Evolutionary conservation across 139 green algal species (phyloP).

Genomic region (Marvania coccoides): DNA sequence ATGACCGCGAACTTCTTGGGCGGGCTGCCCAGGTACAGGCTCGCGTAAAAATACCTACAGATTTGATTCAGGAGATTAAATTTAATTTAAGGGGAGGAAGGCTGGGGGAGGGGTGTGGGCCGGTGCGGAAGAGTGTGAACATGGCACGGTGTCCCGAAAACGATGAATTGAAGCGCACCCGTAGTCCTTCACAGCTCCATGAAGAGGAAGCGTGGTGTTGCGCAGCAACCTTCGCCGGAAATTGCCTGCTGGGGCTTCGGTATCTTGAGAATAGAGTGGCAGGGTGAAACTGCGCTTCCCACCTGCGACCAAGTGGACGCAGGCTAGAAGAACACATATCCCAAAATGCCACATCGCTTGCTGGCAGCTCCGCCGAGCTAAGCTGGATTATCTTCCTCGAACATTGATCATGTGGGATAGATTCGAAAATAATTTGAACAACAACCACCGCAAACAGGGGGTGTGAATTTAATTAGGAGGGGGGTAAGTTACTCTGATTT

Average conservation of each 20-base stretch:
- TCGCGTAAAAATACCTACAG: slow-evolving; percentile 83
- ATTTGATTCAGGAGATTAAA: neutral
- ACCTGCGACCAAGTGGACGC: neutral
- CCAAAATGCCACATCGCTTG: no score
- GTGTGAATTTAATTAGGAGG: no score
- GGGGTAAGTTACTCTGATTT: no score
- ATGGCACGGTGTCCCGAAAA: neutral
- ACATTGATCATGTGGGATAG: no score
- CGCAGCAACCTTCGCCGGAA: slow-evolving; percentile 26
- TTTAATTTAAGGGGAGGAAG: no score
- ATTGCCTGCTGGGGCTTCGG: neutral
- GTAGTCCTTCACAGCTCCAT: slow-evolving; percentile 61
- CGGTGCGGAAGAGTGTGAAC: no score
- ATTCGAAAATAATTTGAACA: no score
- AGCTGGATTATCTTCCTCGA: no score
- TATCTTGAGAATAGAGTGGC: neutral
- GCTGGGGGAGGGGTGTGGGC: no score
- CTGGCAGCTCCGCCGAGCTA: no score
- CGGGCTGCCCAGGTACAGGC: slow-evolving; percentile 73
- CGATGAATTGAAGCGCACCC: slow-evolving; percentile 40
- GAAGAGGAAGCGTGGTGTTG: slow-evolving; percentile 45
- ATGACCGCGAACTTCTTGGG: slow-evolving; percentile 75
- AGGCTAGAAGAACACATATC: neutral
- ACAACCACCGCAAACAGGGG: no score
- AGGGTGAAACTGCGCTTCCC: slow-evolving; percentile 2